These are phyloP conservation scores for Toxicodendron radicans DNA, from an alignment of 345 rosid species.

Conservation along the genomic window DNA sequence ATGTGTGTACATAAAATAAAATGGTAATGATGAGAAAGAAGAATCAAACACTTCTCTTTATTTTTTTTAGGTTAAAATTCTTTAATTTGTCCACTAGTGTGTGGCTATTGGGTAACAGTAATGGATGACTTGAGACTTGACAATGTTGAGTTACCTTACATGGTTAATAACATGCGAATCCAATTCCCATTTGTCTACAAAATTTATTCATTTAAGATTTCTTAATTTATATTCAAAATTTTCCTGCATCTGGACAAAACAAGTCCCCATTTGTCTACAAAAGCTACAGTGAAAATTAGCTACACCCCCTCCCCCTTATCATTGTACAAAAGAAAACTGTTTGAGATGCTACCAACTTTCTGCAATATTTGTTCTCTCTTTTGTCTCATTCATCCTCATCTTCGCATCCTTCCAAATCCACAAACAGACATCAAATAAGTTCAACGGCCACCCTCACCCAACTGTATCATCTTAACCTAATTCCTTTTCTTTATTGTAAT, in stretches of 20 bases:
- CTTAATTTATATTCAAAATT: not conserved
- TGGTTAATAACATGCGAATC: not conserved
- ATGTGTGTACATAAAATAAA: not conserved
- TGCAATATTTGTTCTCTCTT: conserved; percentile 26
- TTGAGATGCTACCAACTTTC: conserved; percentile 33
- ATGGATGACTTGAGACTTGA: too few relatives aligned
- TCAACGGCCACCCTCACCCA: conserved; percentile 25
- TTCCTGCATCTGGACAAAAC: conserved; percentile 18
- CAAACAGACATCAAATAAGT: conserved; percentile 28
- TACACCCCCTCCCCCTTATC: not conserved
- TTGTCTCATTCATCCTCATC: conserved; percentile 21
- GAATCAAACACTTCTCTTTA: not conserved
- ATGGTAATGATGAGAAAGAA: not conserved
- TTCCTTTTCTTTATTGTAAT: not conserved
- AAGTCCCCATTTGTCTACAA: conserved; percentile 9
- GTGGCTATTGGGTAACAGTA: too few relatives aligned
- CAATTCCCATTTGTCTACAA: too few relatives aligned
- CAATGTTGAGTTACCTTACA: too few relatives aligned
- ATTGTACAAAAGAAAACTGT: conserved; percentile 16
- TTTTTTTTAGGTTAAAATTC: too few relatives aligned
- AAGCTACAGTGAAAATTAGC: conserved; percentile 1
- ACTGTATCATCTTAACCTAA: conserved; percentile 11
- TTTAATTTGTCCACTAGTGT: too few relatives aligned
- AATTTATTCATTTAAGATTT: not conserved
- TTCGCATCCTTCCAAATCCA: conserved; percentile 32